Conservation (phyloP, 2,329 filamentous ascomycete genomes). For the Fusarium liriodendri region DNA sequence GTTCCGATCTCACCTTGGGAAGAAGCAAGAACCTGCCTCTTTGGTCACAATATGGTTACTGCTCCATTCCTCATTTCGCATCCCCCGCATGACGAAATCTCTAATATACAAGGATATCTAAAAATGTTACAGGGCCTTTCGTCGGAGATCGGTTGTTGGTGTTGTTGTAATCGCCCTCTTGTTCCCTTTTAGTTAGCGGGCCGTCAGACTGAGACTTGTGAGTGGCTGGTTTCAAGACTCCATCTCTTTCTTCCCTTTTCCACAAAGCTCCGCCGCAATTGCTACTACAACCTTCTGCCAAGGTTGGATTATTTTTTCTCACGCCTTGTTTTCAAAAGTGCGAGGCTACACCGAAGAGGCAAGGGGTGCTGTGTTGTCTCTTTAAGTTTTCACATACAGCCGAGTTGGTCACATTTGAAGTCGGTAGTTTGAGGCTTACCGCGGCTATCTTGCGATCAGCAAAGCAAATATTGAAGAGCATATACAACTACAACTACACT, state of each 20-base stretch:
- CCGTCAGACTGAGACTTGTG: not conserved
- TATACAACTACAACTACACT: not conserved
- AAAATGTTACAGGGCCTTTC: not conserved
- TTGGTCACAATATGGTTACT: not conserved
- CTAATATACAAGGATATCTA: not conserved
- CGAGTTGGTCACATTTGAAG: not conserved
- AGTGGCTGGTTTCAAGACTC: not conserved
- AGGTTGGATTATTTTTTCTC: not conserved
- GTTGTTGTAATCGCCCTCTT: not conserved
- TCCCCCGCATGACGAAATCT: not conserved
- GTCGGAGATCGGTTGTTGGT: not conserved
- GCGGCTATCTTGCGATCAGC: not conserved
- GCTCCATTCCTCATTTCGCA: not conserved
- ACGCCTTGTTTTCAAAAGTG: not conserved
- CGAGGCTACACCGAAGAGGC: not conserved
- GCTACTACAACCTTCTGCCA: not conserved
- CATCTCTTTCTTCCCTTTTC: not conserved
- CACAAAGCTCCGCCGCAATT: not conserved
- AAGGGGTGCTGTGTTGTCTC: not conserved
- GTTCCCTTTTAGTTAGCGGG: not conserved
- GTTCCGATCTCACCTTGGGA: slow-evolving; percentile 4
- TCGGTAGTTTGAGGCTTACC: not conserved
- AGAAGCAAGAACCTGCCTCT: slow-evolving; percentile 2
- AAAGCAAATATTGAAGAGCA: not conserved
- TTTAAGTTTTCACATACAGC: not conserved